Evolutionary conservation across 441 rosid genomes (phyloP), one percentile per base, ranked within the genome.

Genomic region (Syzygium syzygioides): DNA sequence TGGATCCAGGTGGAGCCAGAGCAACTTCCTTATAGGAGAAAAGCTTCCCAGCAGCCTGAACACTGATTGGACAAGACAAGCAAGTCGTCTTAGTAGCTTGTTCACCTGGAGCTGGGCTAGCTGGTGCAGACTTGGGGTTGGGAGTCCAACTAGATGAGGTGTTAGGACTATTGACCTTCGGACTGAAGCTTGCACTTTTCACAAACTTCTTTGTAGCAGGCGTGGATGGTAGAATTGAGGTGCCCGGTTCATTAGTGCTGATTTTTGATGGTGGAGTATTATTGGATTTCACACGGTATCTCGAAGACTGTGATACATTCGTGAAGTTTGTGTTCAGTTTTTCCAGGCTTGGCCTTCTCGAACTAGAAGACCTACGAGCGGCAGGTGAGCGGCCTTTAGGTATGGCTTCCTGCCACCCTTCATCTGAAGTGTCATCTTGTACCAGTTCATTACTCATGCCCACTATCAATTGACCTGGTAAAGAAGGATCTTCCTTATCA

Each of bases 21-120:
- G 99, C 99, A 92, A 98, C 99, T 94, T 98, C 99, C 91, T 98
- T 98, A 91, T 98, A 98, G 91, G 99, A 96, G 93, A 98, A 97
- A 76, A 94, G 93, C 91, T 95, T 98, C 91, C 99, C 99, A 86
- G 95, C 95, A 88, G 97, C 96, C 89, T 94, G 95, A 90, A 94
- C 94, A 89, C 93, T 94, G 90, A 96, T 91, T 53, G 97, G 93
- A 91, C 93, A 93, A 89, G 92, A 86, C 55, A 89, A 85, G 26
- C 94, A 88, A 87, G 94, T 86, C 55, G 94, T 89, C 93, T 95
- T 97, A 89, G 89, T 90, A 92, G 92, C 91, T 91, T 92, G 98
- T 84, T 94, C 97, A 57, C 91, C 91, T 86, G 89, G 91, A 91
- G 93, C 92, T 85, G 97, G 96, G 90, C 89, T 94, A 90, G 87